Conservation (phyloP, 2,329 filamentous ascomycete species). For the Paracamarosporium sp. region DNA sequence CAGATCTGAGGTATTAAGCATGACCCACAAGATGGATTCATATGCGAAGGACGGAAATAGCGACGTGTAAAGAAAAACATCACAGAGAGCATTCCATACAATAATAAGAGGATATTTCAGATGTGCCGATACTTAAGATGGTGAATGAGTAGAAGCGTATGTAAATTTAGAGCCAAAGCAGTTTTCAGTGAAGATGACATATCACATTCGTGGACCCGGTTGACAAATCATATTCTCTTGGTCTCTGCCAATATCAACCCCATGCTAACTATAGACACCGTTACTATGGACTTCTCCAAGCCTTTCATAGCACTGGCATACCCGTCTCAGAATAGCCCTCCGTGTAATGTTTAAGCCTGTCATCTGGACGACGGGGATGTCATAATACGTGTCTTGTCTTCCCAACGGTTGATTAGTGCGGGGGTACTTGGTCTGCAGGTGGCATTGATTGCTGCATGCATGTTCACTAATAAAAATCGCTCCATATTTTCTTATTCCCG, state of each 20-base stretch:
- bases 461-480: conserved; percentile 1
- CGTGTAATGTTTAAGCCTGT: background rate
- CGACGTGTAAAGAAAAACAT: background rate
- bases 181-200: too few relatives aligned
- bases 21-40: too few relatives aligned
- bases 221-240: too few relatives aligned
- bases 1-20: too few relatives aligned
- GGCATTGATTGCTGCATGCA: conserved; percentile 7
- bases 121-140: too few relatives aligned
- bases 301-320: background rate
- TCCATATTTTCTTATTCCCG: background rate
- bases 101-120: too few relatives aligned
- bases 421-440: background rate
- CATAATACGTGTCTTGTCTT: background rate
- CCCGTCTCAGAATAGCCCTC: background rate
- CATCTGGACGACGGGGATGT: background rate
- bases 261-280: too few relatives aligned
- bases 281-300: background rate
- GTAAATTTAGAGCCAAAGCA: too few relatives aligned
- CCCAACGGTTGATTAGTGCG: background rate
- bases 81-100: too few relatives aligned
- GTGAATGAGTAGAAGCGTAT: too few relatives aligned
- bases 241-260: too few relatives aligned
- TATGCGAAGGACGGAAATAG: background rate
- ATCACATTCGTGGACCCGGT: too few relatives aligned